Evolutionary conservation across 441 rosid species (phyloP).

Genomic region (Pelargonium fulgidum): DNA sequence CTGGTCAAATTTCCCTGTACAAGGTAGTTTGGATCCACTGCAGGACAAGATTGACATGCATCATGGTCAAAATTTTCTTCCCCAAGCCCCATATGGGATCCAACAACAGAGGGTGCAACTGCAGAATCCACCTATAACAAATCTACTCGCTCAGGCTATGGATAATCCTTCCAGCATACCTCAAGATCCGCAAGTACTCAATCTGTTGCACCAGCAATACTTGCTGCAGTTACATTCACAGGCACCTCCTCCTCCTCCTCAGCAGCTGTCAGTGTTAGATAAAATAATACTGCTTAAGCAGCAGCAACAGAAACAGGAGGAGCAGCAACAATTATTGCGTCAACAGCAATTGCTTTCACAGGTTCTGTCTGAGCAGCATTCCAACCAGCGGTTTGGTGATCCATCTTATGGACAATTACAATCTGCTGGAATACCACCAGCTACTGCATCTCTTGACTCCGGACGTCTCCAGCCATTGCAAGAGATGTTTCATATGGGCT

Average conservation of each 20-base stretch:
- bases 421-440: constrained; percentile 39
- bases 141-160: constrained; percentile 54
- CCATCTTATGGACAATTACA: constrained; percentile 50
- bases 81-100: constrained; percentile 50
- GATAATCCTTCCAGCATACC: constrained; percentile 57
- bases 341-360: constrained; percentile 81
- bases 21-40: constrained; percentile 46
- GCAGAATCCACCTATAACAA: constrained; percentile 44
- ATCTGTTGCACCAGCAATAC: constrained; percentile 75
- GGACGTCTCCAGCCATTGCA: constrained; percentile 45
- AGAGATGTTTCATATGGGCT: constrained; percentile 47
- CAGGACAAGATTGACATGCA: constrained; percentile 55
- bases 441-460: constrained; percentile 46
- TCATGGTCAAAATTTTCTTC: constrained; percentile 47
- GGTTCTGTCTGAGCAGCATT: constrained; percentile 65
- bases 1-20: constrained; percentile 58
- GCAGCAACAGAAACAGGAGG: constrained; percentile 66
- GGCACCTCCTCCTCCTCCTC: constrained; percentile 49
- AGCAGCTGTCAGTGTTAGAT: constrained; percentile 62
- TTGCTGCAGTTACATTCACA: constrained; percentile 67
- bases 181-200: constrained; percentile 65
- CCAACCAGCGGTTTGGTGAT: constrained; percentile 50
- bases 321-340: constrained; percentile 72
- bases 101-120: constrained; percentile 61
- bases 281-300: constrained; percentile 68